Conservation (phyloP, 208 protist species). For the Trypanosoma avium region DNA sequence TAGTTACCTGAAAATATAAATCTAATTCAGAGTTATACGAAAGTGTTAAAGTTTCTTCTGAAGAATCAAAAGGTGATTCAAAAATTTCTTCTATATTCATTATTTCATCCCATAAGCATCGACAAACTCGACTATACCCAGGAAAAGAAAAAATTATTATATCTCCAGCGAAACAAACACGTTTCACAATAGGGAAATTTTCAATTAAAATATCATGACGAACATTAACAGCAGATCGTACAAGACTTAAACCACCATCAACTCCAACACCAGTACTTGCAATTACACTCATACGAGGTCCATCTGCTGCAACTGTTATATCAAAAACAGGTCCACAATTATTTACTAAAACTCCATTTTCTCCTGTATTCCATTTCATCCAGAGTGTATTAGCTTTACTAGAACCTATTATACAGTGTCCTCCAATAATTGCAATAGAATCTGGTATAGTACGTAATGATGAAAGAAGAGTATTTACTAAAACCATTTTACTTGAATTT, state of each 20-base stretch:
- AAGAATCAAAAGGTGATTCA: conserved; percentile 20
- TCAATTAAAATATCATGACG: conserved; percentile 23
- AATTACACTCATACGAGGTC: conserved; percentile 51
- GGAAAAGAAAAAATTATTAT: conserved; percentile 36
- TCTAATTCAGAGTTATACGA: background rate
- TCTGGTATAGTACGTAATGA: conserved; percentile 21
- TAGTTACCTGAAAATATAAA: conserved; percentile 25
- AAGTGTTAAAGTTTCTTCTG: conserved; percentile 21
- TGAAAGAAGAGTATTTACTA: background rate
- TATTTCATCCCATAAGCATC: background rate
- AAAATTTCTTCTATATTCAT: conserved; percentile 19
- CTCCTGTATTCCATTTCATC: conserved; percentile 33
- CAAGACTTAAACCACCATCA: conserved; percentile 62
- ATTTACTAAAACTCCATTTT: conserved; percentile 39
- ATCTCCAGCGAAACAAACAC: conserved; percentile 25
- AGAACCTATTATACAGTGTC: conserved; percentile 57
- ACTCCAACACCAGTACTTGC: conserved; percentile 65
- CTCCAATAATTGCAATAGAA: conserved; percentile 20
- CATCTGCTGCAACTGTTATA: conserved; percentile 52
- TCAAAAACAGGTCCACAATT: conserved; percentile 79
- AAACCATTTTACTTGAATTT: conserved; percentile 14
- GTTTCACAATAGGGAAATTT: conserved; percentile 21
- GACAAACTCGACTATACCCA: conserved; percentile 30
- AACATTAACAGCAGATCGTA: conserved; percentile 65
- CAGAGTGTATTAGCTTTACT: conserved; percentile 53